These are phyloP conservation scores for Opeltia flavorubescens DNA, from an alignment of 495 filamentous ascomycete species.

Conservation along the genomic window DNA sequence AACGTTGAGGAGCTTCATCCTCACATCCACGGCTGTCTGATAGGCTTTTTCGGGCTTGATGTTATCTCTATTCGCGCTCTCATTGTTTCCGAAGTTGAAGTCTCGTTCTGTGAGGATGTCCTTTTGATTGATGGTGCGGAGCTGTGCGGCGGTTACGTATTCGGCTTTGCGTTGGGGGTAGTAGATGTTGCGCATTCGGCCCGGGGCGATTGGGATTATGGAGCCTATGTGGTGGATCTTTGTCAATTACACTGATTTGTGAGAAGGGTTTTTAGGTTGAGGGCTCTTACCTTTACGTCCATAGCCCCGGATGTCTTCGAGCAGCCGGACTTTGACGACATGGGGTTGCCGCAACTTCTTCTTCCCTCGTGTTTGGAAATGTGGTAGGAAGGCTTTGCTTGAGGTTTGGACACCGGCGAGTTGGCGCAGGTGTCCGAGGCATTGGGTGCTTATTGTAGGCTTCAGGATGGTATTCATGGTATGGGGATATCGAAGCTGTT, in stretches of 20 bases:
- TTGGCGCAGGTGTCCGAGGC: conserved; percentile 15
- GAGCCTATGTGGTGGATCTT: conserved; percentile 26
- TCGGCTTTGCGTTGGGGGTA: conserved; percentile 38
- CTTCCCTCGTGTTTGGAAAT: conserved; percentile 37
- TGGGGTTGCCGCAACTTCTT: conserved; percentile 29
- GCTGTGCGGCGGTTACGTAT: conserved; percentile 32
- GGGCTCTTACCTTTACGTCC: conserved; percentile 39
- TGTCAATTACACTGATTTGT: not conserved
- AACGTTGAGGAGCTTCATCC: conserved; percentile 18
- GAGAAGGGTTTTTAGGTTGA: not conserved
- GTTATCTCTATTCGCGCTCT: not conserved
- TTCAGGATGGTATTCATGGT: not conserved
- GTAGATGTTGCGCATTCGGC: conserved; percentile 41
- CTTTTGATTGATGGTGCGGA: conserved; percentile 27
- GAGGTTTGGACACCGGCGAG: conserved; percentile 9
- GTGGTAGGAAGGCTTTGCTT: conserved; percentile 13
- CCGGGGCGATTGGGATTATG: conserved; percentile 36
- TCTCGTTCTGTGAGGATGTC: conserved; percentile 33
- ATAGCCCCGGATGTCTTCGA: conserved; percentile 43
- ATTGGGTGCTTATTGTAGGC: conserved; percentile 11
- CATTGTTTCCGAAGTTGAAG: conserved; percentile 23
- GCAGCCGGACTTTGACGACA: conserved; percentile 44
- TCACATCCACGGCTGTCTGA: conserved; percentile 6
- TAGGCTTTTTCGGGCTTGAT: conserved; percentile 5
- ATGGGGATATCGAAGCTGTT: not conserved